phyloP scores from a whole-genome alignment of 148 eudicot species.

The Spergularia marina region DNA sequence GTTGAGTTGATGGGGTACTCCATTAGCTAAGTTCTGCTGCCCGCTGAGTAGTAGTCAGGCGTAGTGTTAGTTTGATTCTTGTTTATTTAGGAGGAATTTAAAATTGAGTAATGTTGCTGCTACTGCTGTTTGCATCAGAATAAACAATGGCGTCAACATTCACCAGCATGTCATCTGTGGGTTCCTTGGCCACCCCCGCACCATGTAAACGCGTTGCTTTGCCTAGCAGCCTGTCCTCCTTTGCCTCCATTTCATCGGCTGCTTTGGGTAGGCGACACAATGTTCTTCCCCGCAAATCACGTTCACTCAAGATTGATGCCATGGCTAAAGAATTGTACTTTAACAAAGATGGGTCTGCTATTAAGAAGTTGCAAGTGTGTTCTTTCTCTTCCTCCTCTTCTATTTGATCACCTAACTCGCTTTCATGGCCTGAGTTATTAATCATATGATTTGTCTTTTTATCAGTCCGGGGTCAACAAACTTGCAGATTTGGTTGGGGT shows the following conservation, averaged over 20 bases:
- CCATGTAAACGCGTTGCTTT: conserved; percentile 16
- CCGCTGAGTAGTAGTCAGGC: too few species aligned
- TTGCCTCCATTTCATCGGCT: conserved; percentile 54
- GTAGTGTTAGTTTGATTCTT: too few species aligned
- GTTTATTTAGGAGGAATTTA: too few species aligned
- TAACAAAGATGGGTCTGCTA: conserved; percentile 88
- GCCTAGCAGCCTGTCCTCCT: conserved; percentile 44
- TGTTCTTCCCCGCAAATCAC: conserved; percentile 33
- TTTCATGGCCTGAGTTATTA: too few species aligned
- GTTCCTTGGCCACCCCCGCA: conserved; percentile 40
- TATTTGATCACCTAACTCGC: too few species aligned
- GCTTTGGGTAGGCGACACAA: conserved; percentile 38
- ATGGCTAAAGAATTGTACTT: conserved; percentile 79
- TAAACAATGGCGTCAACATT: conserved; percentile 50
- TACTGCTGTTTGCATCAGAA: too few species aligned
- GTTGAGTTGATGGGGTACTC: too few species aligned
- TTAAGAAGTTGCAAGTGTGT: conserved; percentile 73
- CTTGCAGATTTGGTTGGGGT: conserved; percentile 90
- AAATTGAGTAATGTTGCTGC: too few species aligned
- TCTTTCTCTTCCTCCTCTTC: background rate
- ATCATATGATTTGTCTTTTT: background rate
- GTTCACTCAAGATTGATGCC: conserved; percentile 46
- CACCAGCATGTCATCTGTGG: conserved; percentile 42
- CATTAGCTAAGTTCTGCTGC: too few species aligned
- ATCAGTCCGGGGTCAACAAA: conserved; percentile 66